Conservation (phyloP, 257 asterid species). For the Capsicum rhomboideum region DNA sequence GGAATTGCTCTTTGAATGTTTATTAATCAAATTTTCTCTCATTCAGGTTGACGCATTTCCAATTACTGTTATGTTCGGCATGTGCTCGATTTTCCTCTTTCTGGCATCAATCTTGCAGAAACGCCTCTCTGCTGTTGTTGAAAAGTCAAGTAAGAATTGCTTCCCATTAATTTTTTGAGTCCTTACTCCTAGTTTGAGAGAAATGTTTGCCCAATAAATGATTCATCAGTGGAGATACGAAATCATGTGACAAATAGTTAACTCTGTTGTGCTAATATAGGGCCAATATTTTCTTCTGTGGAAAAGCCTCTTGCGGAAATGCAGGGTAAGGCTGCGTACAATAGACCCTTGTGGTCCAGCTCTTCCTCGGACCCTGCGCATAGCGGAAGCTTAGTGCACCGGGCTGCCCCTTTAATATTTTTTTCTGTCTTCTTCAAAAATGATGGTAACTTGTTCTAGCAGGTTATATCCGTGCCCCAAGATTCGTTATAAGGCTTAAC, state of each 20-base stretch:
- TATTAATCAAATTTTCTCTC: neutral
- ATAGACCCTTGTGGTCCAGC: neutral
- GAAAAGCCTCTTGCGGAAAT: neutral
- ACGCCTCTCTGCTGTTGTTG: slow-evolving; percentile 66
- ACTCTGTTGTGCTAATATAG: neutral
- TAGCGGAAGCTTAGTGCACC: neutral
- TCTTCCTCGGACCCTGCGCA: neutral
- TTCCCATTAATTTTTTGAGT: neutral
- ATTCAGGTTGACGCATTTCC: slow-evolving; percentile 83
- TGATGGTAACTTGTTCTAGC: neutral
- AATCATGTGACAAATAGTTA: neutral
- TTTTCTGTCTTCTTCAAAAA: neutral
- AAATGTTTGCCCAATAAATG: neutral
- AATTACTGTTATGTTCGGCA: slow-evolving; percentile 90
- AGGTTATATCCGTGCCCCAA: neutral
- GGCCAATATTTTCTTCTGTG: neutral
- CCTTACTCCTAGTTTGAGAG: neutral
- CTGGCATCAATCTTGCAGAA: slow-evolving; percentile 83
- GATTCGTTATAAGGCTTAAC: neutral
- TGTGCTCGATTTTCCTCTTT: slow-evolving; percentile 95
- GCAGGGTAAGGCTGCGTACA: neutral
- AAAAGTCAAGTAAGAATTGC: slow-evolving; percentile 70
- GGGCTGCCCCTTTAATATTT: neutral
- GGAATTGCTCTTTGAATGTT: neutral
- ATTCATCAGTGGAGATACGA: neutral